phyloP scores from a whole-genome alignment of 2,329 filamentous ascomycete genomes.

The Neonectria sp. region DNA sequence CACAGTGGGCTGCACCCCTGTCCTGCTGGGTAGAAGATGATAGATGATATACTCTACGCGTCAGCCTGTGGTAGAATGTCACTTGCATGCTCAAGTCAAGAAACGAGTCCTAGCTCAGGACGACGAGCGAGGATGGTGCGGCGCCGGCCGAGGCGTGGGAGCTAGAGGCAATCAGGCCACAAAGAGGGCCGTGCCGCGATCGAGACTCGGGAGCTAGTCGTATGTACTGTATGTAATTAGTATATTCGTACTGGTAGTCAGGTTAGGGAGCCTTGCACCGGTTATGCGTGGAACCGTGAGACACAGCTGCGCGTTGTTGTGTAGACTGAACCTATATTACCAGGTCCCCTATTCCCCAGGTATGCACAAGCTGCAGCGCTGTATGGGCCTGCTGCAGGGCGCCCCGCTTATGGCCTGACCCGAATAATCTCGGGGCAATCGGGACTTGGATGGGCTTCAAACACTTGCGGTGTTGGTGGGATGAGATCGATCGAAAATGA shows the following conservation, averaged over 20 bases:
- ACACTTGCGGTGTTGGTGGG: constrained; percentile 20
- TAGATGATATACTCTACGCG: too few species aligned
- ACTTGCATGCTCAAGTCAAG: background rate
- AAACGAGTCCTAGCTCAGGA: background rate
- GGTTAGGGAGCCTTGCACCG: background rate
- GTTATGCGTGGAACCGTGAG: background rate
- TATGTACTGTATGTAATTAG: too few species aligned
- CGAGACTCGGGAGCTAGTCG: background rate
- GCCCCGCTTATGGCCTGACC: constrained; percentile 44
- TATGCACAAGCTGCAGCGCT: background rate
- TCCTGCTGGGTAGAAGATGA: background rate
- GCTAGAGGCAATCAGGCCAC: background rate
- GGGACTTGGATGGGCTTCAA: constrained; percentile 20
- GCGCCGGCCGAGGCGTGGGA: background rate
- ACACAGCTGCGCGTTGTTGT: too few species aligned
- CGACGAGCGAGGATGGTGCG: background rate
- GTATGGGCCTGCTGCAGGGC: constrained; percentile 14
- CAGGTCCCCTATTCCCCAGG: background rate
- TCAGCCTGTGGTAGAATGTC: background rate
- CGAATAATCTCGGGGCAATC: constrained; percentile 44
- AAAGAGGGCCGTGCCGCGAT: background rate
- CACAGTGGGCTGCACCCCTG: background rate
- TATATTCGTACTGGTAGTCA: background rate
- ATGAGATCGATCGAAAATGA: constrained; percentile 34
- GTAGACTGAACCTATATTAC: too few species aligned